Percentiles rank a stretch among this genome's conserved stretches.
Evolutionary conservation across 352 stramenopile genomes (phyloP).

Genomic region (Thalassiosira mediterranea): DNA sequence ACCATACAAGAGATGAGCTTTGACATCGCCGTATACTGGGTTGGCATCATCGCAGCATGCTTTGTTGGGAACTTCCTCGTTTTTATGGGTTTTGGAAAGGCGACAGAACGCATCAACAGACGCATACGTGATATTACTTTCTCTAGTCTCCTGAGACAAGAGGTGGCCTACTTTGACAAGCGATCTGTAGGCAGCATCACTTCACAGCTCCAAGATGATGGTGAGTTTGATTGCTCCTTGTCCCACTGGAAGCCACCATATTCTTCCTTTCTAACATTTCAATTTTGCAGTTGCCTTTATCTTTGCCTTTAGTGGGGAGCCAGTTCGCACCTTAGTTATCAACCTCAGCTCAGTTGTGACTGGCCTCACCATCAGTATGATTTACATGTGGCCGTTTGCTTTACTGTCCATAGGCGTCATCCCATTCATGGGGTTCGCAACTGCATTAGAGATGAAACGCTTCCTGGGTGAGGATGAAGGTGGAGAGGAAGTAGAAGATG

Average conservation of each 20-base stretch:
- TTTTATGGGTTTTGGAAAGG: constrained; percentile 70
- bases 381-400: constrained; percentile 75
- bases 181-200: constrained; percentile 66
- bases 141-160: constrained; percentile 62
- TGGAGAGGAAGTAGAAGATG: constrained; percentile 41
- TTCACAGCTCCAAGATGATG: constrained; percentile 72
- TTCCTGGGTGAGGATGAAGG: constrained; percentile 61
- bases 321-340: constrained; percentile 63
- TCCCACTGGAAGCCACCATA: too few relatives aligned
- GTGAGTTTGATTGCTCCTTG: too few relatives aligned
- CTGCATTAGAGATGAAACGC: constrained; percentile 69
- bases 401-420: constrained; percentile 62
- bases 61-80: constrained; percentile 65
- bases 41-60: constrained; percentile 44
- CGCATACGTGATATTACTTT: constrained; percentile 68
- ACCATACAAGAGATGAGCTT: constrained; percentile 62
- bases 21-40: constrained; percentile 51
- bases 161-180: constrained; percentile 77
- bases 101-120: constrained; percentile 75
- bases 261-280: too few relatives aligned
- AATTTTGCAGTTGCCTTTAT: constrained; percentile 64
- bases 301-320: constrained; percentile 71
- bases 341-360: constrained; percentile 54
- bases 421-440: constrained; percentile 70
- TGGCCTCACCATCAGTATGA: constrained; percentile 49